Conservation (phyloP, 805 yeast species). For the Pichia manshurica region DNA sequence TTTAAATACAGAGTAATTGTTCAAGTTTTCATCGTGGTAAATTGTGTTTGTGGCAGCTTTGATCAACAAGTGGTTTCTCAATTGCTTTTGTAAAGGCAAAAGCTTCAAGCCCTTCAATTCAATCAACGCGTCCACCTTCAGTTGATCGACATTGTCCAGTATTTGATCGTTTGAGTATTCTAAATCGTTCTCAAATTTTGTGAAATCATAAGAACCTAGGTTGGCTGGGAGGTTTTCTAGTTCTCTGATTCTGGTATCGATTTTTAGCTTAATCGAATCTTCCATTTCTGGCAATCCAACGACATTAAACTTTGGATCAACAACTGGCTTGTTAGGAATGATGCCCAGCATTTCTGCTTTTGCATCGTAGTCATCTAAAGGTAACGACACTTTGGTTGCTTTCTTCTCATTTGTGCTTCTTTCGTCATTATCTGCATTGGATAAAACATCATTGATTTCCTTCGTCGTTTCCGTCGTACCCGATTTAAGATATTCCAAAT, state of each 20-base stretch:
- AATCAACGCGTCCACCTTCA: slow-evolving; percentile 60
- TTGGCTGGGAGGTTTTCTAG: slow-evolving; percentile 65
- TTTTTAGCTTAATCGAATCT: slow-evolving; percentile 44
- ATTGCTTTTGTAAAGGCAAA: slow-evolving; percentile 61
- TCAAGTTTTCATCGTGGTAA: slow-evolving; percentile 44
- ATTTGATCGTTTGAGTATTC: slow-evolving; percentile 38
- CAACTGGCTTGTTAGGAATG: slow-evolving; percentile 22
- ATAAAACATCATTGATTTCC: slow-evolving; percentile 1
- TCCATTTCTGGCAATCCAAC: slow-evolving; percentile 51
- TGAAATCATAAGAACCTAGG: slow-evolving; percentile 52
- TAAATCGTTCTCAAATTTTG: slow-evolving; percentile 28
- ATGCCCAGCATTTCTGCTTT: slow-evolving; percentile 41
- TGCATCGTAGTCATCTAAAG: slow-evolving; percentile 28
- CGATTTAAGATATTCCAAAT: slow-evolving; percentile 31
- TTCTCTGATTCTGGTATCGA: slow-evolving; percentile 52
- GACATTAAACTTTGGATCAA: slow-evolving; percentile 34
- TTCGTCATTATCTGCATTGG: neutral
- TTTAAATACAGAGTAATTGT: slow-evolving; percentile 48
- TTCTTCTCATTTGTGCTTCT: slow-evolving; percentile 4
- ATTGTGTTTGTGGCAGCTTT: slow-evolving; percentile 38
- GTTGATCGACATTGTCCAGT: slow-evolving; percentile 43
- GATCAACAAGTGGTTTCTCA: slow-evolving; percentile 55
- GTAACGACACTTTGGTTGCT: slow-evolving; percentile 11
- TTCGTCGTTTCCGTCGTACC: neutral
- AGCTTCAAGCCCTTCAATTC: slow-evolving; percentile 66